These are phyloP conservation scores for Mimosa bimucronata DNA, from an alignment of 306 rosid genomes.

Conservation along the genomic window DNA sequence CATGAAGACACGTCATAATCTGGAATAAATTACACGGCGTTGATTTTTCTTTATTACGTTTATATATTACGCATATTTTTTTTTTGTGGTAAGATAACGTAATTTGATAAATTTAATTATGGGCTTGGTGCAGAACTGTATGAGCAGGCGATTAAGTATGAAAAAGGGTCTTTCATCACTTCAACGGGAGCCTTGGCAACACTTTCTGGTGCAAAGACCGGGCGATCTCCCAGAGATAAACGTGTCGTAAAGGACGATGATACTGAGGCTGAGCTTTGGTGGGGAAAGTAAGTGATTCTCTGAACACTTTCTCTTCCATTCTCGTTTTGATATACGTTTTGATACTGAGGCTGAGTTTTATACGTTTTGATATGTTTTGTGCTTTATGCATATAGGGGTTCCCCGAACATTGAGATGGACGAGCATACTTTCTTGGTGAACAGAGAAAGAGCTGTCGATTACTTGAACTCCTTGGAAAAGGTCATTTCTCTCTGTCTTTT, in stretches of 20 bases:
- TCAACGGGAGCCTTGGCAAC: slow-evolving; percentile 86
- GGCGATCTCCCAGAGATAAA: slow-evolving; percentile 90
- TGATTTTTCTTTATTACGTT: too few relatives aligned
- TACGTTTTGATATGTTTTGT: not conserved
- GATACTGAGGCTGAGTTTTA: too few relatives aligned
- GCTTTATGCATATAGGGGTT: slow-evolving; percentile 59
- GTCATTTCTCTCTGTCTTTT: slow-evolving; percentile 38
- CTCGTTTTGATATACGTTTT: not conserved
- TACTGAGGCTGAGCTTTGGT: slow-evolving; percentile 84
- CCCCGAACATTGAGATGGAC: slow-evolving; percentile 94
- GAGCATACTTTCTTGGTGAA: slow-evolving; percentile 88
- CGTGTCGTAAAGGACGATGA: slow-evolving; percentile 77
- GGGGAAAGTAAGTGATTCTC: slow-evolving; percentile 80
- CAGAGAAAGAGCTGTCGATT: slow-evolving; percentile 95
- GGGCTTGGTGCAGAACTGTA: slow-evolving; percentile 48
- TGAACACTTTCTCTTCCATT: not conserved
- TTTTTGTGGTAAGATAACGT: not conserved
- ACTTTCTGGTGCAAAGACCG: slow-evolving; percentile 94
- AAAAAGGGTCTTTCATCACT: slow-evolving; percentile 85
- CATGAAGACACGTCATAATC: not conserved
- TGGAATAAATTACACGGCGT: not conserved
- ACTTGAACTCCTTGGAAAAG: slow-evolving; percentile 89
- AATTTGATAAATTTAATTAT: too few relatives aligned
- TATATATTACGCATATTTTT: too few relatives aligned
- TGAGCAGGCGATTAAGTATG: slow-evolving; percentile 87